Conservation (phyloP, 192 early-diverging fungal species). For the Linnemannia schmuckeri region DNA sequence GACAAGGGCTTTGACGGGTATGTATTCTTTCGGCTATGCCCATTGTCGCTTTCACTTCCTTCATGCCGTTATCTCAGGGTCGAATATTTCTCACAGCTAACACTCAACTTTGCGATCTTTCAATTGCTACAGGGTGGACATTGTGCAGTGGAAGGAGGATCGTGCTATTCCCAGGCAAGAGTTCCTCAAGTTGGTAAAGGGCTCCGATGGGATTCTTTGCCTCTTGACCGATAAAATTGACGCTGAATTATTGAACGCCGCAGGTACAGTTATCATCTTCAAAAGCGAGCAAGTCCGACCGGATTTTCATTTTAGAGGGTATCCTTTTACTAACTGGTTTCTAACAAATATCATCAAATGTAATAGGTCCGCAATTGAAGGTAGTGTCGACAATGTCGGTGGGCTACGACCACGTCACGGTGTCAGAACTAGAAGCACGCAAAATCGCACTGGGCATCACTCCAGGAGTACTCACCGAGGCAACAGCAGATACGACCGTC, state of each 20-base stretch:
- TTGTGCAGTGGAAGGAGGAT: conserved; percentile 70
- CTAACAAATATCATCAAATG: background rate
- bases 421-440: conserved; percentile 61
- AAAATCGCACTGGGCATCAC: conserved; percentile 82
- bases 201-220: conserved; percentile 73
- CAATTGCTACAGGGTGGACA: conserved; percentile 50
- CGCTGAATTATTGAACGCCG: conserved; percentile 72
- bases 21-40: background rate
- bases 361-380: conserved; percentile 66
- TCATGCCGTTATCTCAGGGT: background rate
- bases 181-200: conserved; percentile 63
- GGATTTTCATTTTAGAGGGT: background rate
- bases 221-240: conserved; percentile 84
- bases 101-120: background rate
- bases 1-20: conserved; percentile 53
- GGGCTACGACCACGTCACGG: conserved; percentile 87
- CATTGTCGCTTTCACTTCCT: background rate
- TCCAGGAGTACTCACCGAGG: conserved; percentile 90
- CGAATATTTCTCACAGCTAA: background rate
- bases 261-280: conserved; percentile 56
- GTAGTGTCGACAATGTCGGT: conserved; percentile 86
- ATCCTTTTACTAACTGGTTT: background rate
- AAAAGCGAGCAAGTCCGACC: background rate
- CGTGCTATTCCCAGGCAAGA: conserved; percentile 61
- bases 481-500: conserved; percentile 85